These are phyloP conservation scores for Talaromyces islandicus DNA, from an alignment of 2,329 filamentous ascomycete genomes.

Conservation along the genomic window DNA sequence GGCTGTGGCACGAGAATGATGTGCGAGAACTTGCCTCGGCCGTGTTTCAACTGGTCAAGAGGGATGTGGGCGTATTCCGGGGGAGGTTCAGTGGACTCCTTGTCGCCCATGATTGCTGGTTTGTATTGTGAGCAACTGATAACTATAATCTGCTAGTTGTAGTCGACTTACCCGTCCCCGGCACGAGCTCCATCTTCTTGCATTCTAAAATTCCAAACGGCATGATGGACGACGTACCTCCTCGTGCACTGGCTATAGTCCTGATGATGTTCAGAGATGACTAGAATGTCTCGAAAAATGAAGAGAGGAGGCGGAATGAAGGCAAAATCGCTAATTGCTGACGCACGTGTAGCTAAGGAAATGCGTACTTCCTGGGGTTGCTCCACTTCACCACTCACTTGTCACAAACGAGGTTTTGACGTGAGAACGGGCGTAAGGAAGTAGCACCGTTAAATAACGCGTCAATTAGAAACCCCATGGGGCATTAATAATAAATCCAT, in stretches of 20 bases:
- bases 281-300: not conserved
- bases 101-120: not conserved
- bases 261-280: not conserved
- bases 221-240: slow-evolving; percentile 2
- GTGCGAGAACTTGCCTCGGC: slow-evolving; percentile 2
- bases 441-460: not conserved
- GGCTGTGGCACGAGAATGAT: slow-evolving; percentile 9
- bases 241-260: no score
- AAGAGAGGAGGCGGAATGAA: not conserved
- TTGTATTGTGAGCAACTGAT: not conserved
- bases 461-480: not conserved
- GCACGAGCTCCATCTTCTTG: slow-evolving; percentile 10
- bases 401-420: not conserved
- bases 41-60: slow-evolving; percentile 3
- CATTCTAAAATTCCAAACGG: slow-evolving; percentile 9
- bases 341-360: not conserved
- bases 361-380: not conserved
- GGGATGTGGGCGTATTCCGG: slow-evolving; percentile 6
- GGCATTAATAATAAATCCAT: no score
- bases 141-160: not conserved
- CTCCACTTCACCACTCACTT: not conserved
- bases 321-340: not conserved
- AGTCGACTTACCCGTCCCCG: slow-evolving; percentile 5
- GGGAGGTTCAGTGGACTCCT: not conserved
- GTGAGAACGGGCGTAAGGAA: not conserved